Evolutionary conservation across 495 filamentous ascomycete genomes (phyloP), one percentile per base, ranked within the genome.

Genomic region (Elasticomyces elasticus): DNA sequence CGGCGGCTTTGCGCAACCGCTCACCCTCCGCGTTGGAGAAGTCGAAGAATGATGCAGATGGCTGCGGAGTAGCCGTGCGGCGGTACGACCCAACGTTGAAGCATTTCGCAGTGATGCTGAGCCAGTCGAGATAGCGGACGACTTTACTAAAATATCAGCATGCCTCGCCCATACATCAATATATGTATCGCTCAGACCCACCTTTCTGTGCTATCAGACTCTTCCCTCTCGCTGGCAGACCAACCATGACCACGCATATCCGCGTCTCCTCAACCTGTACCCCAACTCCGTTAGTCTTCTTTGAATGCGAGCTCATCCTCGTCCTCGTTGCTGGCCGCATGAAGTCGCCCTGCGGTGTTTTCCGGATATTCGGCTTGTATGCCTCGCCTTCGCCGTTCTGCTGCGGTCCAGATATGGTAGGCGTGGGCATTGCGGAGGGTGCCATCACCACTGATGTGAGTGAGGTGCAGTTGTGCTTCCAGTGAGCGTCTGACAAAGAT

Each of bases 211-310:
- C 91, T 64, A 98, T 97, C 62, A 95, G 82, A 70, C 86, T 92
- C 76, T 98, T 98, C 64, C 92, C 92, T 49, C 92, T 78, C 52
- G 92, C 92, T 37, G 92, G 92, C 56, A 98, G 74, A 38, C 92
- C 92, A 44, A 98, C 92, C 92, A 98, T 96, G 51, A 97, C 86
- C n/a, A 98, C 90, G 63, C 89, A 95, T 68, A 98, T 94, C 64
- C 84, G 85, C 27, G 86, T 89, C 62, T 95, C 88, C 72, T 96
- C 92, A 57, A 85, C 86, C 86, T 94, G 82, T 19, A 74, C 66
- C 47, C 69, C 70, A n/a, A 74, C 61, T 20, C 73, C 65, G 59
- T 79, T 79, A 74, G 76, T 73, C 58, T 40, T 40, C 12, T 20
- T 17, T n/a, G 44, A 10, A 20, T 45, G 28, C 25, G 56, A 59